A percentile compares a stretch with the other conserved stretches of the same genome.
phyloP scores from a whole-genome alignment of 345 rosid genomes.

The Dovyalis caffra region DNA sequence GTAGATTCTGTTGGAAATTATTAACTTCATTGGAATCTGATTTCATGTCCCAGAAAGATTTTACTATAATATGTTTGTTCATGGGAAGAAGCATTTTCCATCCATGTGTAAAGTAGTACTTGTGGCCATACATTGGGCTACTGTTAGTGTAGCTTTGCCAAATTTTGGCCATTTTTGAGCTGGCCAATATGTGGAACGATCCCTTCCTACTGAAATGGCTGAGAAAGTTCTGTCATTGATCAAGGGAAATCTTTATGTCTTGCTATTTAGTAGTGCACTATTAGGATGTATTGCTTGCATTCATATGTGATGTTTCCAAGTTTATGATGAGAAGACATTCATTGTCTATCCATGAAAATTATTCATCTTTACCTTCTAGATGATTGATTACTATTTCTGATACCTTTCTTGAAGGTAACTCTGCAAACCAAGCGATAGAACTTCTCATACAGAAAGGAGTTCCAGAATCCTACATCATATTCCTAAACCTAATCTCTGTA shows the following conservation, averaged over 20 bases:
- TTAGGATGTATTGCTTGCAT: not conserved
- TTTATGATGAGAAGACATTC: not conserved
- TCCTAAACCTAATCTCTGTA: slow-evolving; percentile 90
- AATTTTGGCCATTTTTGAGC: too few species aligned
- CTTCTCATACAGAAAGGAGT: slow-evolving; percentile 90
- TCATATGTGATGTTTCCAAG: not conserved
- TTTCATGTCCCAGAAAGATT: not conserved
- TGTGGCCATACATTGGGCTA: not conserved
- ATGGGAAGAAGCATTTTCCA: too few species aligned
- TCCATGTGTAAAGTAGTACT: not conserved
- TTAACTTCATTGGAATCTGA: not conserved
- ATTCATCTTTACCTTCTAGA: not conserved
- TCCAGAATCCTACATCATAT: slow-evolving; percentile 93
- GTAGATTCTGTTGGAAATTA: not conserved
- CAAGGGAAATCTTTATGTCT: too few species aligned
- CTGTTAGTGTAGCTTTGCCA: not conserved
- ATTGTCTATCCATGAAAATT: not conserved
- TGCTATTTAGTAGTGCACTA: not conserved
- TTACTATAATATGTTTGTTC: not conserved
- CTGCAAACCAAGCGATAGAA: slow-evolving; percentile 89
- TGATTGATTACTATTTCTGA: not conserved
- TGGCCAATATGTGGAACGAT: not conserved
- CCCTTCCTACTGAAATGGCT: not conserved
- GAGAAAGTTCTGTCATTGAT: not conserved
- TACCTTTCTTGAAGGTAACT: slow-evolving; percentile 61